A percentile compares a stretch with the other conserved stretches of the same genome.
Evolutionary conservation across 805 yeast genomes (phyloP).

Genomic region (Yarrowia divulgata): DNA sequence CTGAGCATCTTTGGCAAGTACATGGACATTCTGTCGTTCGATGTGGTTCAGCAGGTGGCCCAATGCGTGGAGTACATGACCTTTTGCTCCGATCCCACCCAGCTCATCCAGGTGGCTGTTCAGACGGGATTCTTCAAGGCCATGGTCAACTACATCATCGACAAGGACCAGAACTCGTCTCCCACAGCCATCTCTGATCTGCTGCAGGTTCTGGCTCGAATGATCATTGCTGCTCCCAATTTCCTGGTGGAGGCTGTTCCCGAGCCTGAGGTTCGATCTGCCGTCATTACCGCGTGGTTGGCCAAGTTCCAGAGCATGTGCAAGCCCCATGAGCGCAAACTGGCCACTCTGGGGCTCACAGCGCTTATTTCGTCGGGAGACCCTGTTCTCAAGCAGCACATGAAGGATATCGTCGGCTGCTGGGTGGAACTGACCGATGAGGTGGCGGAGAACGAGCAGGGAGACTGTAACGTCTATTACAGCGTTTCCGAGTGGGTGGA

Average conservation of each 20-base stretch:
- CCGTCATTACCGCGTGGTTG: slow-evolving; percentile 46
- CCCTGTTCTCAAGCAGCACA: slow-evolving; percentile 48
- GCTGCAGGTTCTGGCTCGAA: slow-evolving; percentile 44
- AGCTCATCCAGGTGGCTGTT: slow-evolving; percentile 39
- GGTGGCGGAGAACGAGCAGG: slow-evolving; percentile 63
- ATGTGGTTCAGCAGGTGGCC: slow-evolving; percentile 44
- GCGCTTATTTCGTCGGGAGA: slow-evolving; percentile 56
- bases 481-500: slow-evolving; percentile 42
- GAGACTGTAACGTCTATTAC: slow-evolving; percentile 54
- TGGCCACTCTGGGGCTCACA: slow-evolving; percentile 67
- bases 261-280: slow-evolving; percentile 13
- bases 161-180: slow-evolving; percentile 44
- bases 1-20: slow-evolving; percentile 40
- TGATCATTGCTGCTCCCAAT: slow-evolving; percentile 44
- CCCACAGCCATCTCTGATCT: slow-evolving; percentile 48
- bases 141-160: slow-evolving; percentile 30
- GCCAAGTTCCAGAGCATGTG: slow-evolving; percentile 60
- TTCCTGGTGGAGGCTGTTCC: slow-evolving; percentile 43
- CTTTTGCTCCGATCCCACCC: slow-evolving; percentile 41
- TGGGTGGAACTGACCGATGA: slow-evolving; percentile 74
- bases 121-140: slow-evolving; percentile 42
- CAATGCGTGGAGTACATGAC: slow-evolving; percentile 45
- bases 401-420: slow-evolving; percentile 51
- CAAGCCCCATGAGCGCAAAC: slow-evolving; percentile 77
- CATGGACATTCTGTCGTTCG: slow-evolving; percentile 39